These are phyloP conservation scores for Microdochium nivale DNA, from an alignment of 2,329 filamentous ascomycete species.

Conservation along the genomic window DNA sequence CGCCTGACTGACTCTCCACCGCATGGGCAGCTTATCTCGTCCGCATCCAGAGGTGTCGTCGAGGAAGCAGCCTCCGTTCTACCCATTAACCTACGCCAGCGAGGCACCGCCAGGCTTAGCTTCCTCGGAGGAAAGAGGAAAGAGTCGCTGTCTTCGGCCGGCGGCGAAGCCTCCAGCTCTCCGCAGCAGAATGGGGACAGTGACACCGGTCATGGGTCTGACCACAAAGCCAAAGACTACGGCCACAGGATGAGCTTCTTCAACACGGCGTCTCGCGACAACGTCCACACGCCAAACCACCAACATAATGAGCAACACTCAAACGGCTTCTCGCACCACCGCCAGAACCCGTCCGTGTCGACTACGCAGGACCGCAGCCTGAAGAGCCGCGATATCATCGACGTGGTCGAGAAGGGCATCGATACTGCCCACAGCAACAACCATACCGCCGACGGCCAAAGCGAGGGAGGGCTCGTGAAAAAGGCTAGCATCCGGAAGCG, in stretches of 20 bases:
- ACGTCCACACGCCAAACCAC: constrained; percentile 4
- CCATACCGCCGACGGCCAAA: constrained; percentile 6
- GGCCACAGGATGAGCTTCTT: constrained; percentile 35
- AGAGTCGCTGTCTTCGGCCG: constrained; percentile 19
- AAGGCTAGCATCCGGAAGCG: constrained; percentile 66
- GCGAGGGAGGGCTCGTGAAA: constrained; percentile 30
- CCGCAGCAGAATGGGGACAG: constrained; percentile 19
- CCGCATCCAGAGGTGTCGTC: constrained; percentile 19
- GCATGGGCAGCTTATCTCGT: constrained; percentile 8
- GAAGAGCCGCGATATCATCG: constrained; percentile 20
- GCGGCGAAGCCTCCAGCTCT: constrained; percentile 10
- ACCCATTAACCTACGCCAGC: constrained; percentile 41
- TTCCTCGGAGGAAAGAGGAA: constrained; percentile 48
- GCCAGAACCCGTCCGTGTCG: constrained; percentile 3
- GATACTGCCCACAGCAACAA: constrained; percentile 8
- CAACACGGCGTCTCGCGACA: constrained; percentile 26
- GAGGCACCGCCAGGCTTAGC: constrained; percentile 42
- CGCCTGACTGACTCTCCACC: constrained; percentile 18
- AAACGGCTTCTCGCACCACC: neutral
- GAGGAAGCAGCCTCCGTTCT: constrained; percentile 43
- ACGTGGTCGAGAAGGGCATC: constrained; percentile 16
- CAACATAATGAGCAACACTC: constrained; percentile 10
- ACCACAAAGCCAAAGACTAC: constrained; percentile 25
- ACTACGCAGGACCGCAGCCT: constrained; percentile 10
- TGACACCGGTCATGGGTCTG: constrained; percentile 17